Conservation (phyloP, 148 eudicot species). For the Beta vulgaris region DNA sequence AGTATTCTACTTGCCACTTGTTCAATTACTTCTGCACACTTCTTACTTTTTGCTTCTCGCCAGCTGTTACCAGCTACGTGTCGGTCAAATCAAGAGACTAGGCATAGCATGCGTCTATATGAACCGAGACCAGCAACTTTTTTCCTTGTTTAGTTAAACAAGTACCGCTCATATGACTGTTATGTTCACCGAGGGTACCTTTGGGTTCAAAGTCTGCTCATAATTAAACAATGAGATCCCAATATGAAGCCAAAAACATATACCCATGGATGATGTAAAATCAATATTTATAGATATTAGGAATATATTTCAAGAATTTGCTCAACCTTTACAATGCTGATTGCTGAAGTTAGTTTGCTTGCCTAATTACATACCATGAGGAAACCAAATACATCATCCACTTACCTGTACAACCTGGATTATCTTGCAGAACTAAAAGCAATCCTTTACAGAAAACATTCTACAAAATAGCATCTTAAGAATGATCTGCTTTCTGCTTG, state of each 20-base stretch:
- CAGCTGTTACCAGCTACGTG: not conserved
- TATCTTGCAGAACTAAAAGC: not conserved
- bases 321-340: not conserved
- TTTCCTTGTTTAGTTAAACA: not conserved
- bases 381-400: not conserved
- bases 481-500: not conserved
- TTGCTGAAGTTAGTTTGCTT: not conserved
- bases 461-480: not conserved
- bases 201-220: not conserved
- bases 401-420: not conserved
- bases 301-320: conserved; percentile 1
- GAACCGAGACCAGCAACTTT: not conserved
- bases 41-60: not conserved
- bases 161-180: not conserved
- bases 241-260: not conserved
- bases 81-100: not conserved
- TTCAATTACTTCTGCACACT: not conserved
- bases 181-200: not conserved
- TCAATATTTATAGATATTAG: not conserved
- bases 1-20: not conserved
- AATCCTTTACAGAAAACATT: not conserved
- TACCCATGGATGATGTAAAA: not conserved
- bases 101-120: not conserved
- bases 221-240: not conserved
- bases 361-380: not conserved